A percentile compares a stretch with the other conserved stretches of the same genome.
These are phyloP conservation scores for Striga hermonthica DNA, from an alignment of 305 asterid genomes.

Conservation along the genomic window DNA sequence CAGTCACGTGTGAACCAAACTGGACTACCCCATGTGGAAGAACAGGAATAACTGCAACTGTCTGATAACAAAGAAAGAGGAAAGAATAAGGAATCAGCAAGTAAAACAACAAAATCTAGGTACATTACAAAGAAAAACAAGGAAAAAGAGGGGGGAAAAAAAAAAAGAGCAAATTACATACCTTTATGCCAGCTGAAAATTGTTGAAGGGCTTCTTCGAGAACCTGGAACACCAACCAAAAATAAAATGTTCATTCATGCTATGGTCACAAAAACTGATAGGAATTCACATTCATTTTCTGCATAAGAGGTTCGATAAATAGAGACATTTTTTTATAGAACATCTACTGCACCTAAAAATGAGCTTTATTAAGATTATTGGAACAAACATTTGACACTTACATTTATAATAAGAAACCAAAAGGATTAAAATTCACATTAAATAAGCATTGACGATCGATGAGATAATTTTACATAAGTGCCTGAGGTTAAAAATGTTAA, in stretches of 20 bases:
- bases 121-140: constrained; percentile 1
- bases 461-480: no score
- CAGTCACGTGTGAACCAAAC: constrained; percentile 58
- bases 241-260: constrained; percentile 20
- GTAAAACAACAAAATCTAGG: constrained; percentile 18
- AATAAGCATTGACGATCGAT: no score
- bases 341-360: no score
- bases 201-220: constrained; percentile 55
- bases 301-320: constrained; percentile 1
- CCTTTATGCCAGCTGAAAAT: constrained; percentile 77
- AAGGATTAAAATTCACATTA: no score
- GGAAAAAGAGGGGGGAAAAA: no score
- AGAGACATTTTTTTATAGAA: background rate
- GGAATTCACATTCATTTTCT: background rate
- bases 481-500: no score
- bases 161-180: constrained; percentile 27
- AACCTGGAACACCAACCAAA: constrained; percentile 40
- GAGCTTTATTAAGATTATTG: no score
- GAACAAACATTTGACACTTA: no score
- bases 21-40: constrained; percentile 83
- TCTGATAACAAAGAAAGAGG: constrained; percentile 39
- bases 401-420: no score
- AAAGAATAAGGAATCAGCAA: background rate
- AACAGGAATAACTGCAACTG: constrained; percentile 67
- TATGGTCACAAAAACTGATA: background rate